These are phyloP conservation scores for Pezicula rhizophila DNA, from an alignment of 2,329 filamentous ascomycete species.

Conservation along the genomic window DNA sequence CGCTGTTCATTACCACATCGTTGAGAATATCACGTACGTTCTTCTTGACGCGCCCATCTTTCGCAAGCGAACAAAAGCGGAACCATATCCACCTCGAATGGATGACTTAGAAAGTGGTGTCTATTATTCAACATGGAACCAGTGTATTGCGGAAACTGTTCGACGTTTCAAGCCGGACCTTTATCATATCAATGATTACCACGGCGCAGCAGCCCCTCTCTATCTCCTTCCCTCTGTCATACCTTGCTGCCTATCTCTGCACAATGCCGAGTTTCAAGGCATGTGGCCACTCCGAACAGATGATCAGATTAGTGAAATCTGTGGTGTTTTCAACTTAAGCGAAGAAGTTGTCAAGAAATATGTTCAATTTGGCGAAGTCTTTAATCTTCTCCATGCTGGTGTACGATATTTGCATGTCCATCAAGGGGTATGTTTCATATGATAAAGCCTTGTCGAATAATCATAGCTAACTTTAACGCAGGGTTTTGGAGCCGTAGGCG, in stretches of 20 bases:
- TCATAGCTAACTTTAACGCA: slow-evolving; percentile 17
- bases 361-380: slow-evolving; percentile 9
- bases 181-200: slow-evolving; percentile 61
- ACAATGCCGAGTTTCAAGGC: slow-evolving; percentile 65
- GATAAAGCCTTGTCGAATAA: slow-evolving; percentile 26
- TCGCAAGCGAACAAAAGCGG: slow-evolving; percentile 52
- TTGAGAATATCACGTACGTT: slow-evolving; percentile 62
- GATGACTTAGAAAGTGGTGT: slow-evolving; percentile 62
- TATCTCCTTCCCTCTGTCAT: slow-evolving; percentile 59
- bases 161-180: slow-evolving; percentile 55
- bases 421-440: slow-evolving; percentile 55
- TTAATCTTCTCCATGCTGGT: slow-evolving; percentile 47
- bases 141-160: slow-evolving; percentile 58
- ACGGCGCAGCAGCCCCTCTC: slow-evolving; percentile 55
- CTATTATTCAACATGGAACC: slow-evolving; percentile 65
- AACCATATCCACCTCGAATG: slow-evolving; percentile 62
- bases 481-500: slow-evolving; percentile 61
- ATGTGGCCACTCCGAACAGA: slow-evolving; percentile 60
- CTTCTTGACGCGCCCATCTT: slow-evolving; percentile 53
- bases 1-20: slow-evolving; percentile 54
- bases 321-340: slow-evolving; percentile 56
- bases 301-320: slow-evolving; percentile 56
- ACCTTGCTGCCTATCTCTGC: slow-evolving; percentile 56
- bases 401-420: slow-evolving; percentile 60
- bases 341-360: slow-evolving; percentile 41